A percentile compares a stretch with the other conserved stretches of the same genome.
phyloP scores from a whole-genome alignment of 2,329 filamentous ascomycete genomes.

The Stenocarpella maydis region DNA sequence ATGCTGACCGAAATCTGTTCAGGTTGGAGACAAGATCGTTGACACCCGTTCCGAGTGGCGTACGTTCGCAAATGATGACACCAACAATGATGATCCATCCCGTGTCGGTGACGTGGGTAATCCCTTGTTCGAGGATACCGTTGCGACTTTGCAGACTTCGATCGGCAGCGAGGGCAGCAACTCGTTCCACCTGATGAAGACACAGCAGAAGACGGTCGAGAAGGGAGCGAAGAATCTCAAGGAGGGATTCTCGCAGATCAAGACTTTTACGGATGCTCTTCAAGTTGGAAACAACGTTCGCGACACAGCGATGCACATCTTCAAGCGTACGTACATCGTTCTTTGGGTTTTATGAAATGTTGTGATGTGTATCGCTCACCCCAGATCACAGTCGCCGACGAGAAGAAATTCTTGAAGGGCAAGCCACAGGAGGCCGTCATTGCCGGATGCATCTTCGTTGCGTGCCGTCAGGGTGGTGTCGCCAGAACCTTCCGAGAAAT shows the following conservation, averaged over 20 bases:
- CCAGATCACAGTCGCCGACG: constrained; percentile 69
- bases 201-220: constrained; percentile 68
- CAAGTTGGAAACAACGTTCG: constrained; percentile 82
- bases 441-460: constrained; percentile 96
- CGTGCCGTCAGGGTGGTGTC: constrained; percentile 87
- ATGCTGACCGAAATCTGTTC: neutral
- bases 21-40: constrained; percentile 83
- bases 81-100: constrained; percentile 94
- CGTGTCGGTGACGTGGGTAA: constrained; percentile 97
- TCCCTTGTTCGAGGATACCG: constrained; percentile 83
- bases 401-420: constrained; percentile 92
- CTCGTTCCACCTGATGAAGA: constrained; percentile 79
- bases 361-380: neutral
- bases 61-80: constrained; percentile 98
- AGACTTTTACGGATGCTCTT: constrained; percentile 84
- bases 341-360: neutral
- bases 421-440: constrained; percentile 95
- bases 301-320: constrained; percentile 92
- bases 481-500: constrained; percentile 95
- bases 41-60: constrained; percentile 98
- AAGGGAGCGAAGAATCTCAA: constrained; percentile 58
- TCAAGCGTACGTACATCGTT: constrained; percentile 65
- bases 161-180: constrained; percentile 83
- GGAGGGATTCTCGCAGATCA: constrained; percentile 86
- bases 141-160: constrained; percentile 75